Evolutionary conservation across 2,329 filamentous ascomycete species (phyloP), one percentile per base, ranked within the genome.

Genomic region (Didymosphaeria variabile): DNA sequence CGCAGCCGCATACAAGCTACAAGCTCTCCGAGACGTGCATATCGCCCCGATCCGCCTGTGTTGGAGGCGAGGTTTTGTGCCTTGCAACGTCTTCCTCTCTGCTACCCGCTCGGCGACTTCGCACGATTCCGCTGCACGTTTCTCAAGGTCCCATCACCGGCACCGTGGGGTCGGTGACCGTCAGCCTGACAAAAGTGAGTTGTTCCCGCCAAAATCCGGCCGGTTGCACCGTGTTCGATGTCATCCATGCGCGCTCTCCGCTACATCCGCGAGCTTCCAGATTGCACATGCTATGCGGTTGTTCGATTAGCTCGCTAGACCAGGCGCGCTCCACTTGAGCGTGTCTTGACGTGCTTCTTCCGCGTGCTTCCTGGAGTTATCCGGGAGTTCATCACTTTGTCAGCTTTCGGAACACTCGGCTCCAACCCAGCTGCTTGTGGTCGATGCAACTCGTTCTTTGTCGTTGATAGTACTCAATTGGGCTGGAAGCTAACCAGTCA

Each of bases 371-470:
- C 67, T 67, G 54, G 51, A 60, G 61, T 58, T 53, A 59, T 57
- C 56, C 64, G 58, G 57, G 58, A 61, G 42, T 46, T 55, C 53
- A 58, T 36, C 26, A 46, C 65, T 73, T 72, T 71, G 69, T 73
- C 67, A 70, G 68, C 71, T 46, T 29, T 62, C 71, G 70, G 74
- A 54, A 66, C 29, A 54, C 56, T 67, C 74, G 72, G 74, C 67
- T 64, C 51, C 47, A 38, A 40, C 55, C 50, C 40, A 6, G n/a
- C 54, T 38, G 42, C 57, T 19, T 57, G 17, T 59, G 36, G 42
- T 57, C 51, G 31, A 42, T 53, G 44, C 57, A 40, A 58, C 52
- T 51, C 47, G 49, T 54, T 38, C 55, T 54, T 61, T 42, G 55
- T 49, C 40, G 15, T 40, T 29, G 29, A 45, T 59, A 64, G 49